Percentiles rank a stretch among this genome's conserved stretches.
Evolutionary conservation across 768 basidiomycete genomes (phyloP).

Genomic region (Boletus reticuloceps): DNA sequence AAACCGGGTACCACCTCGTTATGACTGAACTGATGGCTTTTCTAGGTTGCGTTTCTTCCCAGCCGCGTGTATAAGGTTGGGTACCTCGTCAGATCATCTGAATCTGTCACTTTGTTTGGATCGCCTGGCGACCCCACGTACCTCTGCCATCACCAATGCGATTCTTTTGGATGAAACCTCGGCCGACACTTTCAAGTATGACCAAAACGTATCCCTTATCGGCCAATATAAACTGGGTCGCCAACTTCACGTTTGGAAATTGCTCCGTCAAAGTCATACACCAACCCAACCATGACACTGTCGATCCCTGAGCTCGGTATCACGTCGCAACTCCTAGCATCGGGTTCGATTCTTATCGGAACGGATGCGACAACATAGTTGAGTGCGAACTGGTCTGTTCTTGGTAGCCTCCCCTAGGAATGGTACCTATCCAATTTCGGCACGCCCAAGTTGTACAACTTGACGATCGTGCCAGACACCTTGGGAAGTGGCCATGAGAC

Average conservation of each 20-base stretch:
- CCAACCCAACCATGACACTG: conserved; percentile 33
- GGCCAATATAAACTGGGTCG: conserved; percentile 53
- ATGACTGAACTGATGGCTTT: neutral
- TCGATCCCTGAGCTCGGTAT: no score
- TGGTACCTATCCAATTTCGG: no score
- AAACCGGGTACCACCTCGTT: conserved; percentile 19
- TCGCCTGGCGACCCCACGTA: conserved; percentile 26
- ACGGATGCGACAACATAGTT: no score
- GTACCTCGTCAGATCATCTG: conserved; percentile 44
- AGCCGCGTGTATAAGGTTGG: conserved; percentile 55
- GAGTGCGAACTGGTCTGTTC: no score
- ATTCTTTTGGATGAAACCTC: conserved; percentile 52
- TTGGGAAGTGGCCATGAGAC: no score
- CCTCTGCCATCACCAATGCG: conserved; percentile 18
- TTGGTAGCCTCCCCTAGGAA: no score
- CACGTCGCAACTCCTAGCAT: no score
- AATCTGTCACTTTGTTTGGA: conserved; percentile 18
- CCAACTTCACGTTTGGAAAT: conserved; percentile 37
- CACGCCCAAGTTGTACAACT: no score
- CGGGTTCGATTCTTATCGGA: no score
- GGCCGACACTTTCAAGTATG: conserved; percentile 35
- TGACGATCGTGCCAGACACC: no score
- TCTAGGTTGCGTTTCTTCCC: conserved; percentile 55
- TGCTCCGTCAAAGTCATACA: conserved; percentile 39
- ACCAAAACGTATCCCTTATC: no score